Conservation (phyloP, 495 filamentous ascomycete genomes). For the Bombardia bombarda region DNA sequence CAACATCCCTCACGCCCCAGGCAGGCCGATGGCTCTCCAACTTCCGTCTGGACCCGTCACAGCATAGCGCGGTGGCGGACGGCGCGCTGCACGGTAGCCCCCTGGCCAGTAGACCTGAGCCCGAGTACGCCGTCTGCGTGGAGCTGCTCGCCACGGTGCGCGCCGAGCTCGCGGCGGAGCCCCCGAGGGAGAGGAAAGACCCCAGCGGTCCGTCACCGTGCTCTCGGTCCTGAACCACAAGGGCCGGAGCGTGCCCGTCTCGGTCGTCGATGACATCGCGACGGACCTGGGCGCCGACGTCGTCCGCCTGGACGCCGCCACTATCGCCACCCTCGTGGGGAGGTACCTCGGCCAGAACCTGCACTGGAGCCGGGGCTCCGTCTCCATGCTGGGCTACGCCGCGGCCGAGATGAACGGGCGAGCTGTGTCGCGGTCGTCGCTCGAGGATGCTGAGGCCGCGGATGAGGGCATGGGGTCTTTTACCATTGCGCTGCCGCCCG, state of each 20-base stretch:
- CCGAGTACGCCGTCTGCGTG: slow-evolving; percentile 20
- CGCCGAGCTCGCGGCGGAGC: slow-evolving; percentile 23
- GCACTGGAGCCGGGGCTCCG: slow-evolving; percentile 29
- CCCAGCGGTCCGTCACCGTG: slow-evolving; percentile 27
- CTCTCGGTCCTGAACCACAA: slow-evolving; percentile 29
- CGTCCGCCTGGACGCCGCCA: slow-evolving; percentile 67
- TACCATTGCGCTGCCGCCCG: slow-evolving; percentile 14
- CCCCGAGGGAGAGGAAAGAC: slow-evolving; percentile 15
- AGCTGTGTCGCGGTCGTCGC: slow-evolving; percentile 9
- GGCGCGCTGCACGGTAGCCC: slow-evolving; percentile 13
- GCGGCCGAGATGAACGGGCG: slow-evolving; percentile 37
- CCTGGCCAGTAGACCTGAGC: slow-evolving; percentile 13
- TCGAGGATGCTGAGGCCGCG: slow-evolving; percentile 9
- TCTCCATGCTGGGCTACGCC: slow-evolving; percentile 60
- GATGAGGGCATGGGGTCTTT: slow-evolving; percentile 17
- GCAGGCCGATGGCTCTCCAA: slow-evolving; percentile 16
- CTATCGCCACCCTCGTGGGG: slow-evolving; percentile 70
- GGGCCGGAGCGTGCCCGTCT: slow-evolving; percentile 20
- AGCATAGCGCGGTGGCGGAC: background rate
- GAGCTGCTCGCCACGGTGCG: slow-evolving; percentile 30
- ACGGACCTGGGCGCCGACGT: slow-evolving; percentile 61
- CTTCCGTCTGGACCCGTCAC: slow-evolving; percentile 3
- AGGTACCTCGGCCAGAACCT: slow-evolving; percentile 61
- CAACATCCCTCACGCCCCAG: background rate
- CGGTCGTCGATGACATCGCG: slow-evolving; percentile 42